Percentiles rank a stretch among this genome's conserved stretches.
These are phyloP conservation scores for Pseudocercospora fijiensis DNA, from an alignment of 2,329 filamentous ascomycete genomes.

Conservation along the genomic window DNA sequence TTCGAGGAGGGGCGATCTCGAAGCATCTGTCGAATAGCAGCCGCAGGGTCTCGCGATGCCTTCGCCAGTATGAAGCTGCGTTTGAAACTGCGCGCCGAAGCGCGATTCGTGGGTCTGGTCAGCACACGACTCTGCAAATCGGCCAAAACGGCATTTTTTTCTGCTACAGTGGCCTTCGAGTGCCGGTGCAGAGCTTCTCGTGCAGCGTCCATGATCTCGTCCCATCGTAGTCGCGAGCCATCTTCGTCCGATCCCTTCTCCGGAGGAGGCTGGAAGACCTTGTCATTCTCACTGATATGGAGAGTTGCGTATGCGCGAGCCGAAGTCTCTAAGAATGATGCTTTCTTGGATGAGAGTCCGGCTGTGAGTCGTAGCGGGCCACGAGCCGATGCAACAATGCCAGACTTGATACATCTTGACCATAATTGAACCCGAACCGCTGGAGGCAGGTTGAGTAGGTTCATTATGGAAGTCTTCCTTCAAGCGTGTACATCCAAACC, in stretches of 20 bases:
- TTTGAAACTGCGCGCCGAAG: neutral
- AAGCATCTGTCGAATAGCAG: neutral
- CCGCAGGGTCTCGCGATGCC: neutral
- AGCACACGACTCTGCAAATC: slow-evolving; percentile 4
- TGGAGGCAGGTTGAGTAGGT: slow-evolving; percentile 11
- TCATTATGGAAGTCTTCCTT: neutral
- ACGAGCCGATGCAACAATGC: neutral
- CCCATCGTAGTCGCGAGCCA: neutral
- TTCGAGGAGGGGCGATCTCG: neutral
- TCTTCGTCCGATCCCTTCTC: neutral
- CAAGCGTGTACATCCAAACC: too few species aligned
- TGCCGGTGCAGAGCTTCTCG: slow-evolving; percentile 8
- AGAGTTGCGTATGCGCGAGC: slow-evolving; percentile 6
- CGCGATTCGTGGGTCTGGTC: slow-evolving; percentile 5
- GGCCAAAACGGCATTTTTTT: slow-evolving; percentile 12
- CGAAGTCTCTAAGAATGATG: neutral
- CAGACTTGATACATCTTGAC: neutral
- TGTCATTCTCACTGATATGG: slow-evolving; percentile 5
- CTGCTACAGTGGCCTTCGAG: neutral
- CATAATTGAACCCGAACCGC: slow-evolving; percentile 13
- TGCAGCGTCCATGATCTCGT: slow-evolving; percentile 9
- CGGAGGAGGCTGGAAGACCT: neutral
- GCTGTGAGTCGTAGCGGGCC: neutral
- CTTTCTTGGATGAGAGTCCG: neutral
- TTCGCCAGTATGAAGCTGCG: neutral